Conservation (phyloP, 176 grass and related monocot genomes). For the Carex scoparia region DNA sequence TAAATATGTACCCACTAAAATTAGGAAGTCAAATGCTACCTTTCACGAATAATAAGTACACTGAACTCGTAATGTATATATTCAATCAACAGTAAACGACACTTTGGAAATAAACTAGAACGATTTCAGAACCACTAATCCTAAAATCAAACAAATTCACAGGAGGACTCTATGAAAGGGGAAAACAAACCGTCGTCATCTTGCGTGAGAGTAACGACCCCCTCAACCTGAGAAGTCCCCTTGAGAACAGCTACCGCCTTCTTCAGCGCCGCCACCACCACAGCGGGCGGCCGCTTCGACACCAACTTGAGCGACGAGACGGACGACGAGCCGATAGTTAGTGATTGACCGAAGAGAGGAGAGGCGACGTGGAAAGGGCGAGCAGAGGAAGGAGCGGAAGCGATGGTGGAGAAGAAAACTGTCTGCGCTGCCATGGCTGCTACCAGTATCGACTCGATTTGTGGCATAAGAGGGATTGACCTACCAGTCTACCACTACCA, state of each 20-base stretch:
- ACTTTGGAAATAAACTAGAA: neutral
- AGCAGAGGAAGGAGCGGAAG: constrained; percentile 35
- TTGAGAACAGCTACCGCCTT: constrained; percentile 87
- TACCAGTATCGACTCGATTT: neutral
- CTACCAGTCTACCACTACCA: neutral
- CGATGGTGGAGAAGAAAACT: constrained; percentile 37
- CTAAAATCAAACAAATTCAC: neutral
- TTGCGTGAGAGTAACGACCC: constrained; percentile 75
- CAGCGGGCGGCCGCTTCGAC: constrained; percentile 29
- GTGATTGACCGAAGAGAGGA: constrained; percentile 16
- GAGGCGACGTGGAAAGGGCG: constrained; percentile 52
- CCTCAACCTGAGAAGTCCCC: constrained; percentile 72
- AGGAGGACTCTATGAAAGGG: neutral
- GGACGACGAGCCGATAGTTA: constrained; percentile 16
- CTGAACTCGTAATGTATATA: neutral
- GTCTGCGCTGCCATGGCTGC: constrained; percentile 65
- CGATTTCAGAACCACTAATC: neutral
- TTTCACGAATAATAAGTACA: neutral
- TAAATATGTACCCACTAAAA: neutral
- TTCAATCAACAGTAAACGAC: neutral
- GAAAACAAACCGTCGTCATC: constrained; percentile 47
- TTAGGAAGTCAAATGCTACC: neutral
- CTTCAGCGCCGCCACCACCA: constrained; percentile 56
- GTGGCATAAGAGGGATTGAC: neutral
- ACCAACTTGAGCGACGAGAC: neutral